These are phyloP conservation scores for Scutellaria minor DNA, from an alignment of 257 asterid species.

Conservation along the genomic window DNA sequence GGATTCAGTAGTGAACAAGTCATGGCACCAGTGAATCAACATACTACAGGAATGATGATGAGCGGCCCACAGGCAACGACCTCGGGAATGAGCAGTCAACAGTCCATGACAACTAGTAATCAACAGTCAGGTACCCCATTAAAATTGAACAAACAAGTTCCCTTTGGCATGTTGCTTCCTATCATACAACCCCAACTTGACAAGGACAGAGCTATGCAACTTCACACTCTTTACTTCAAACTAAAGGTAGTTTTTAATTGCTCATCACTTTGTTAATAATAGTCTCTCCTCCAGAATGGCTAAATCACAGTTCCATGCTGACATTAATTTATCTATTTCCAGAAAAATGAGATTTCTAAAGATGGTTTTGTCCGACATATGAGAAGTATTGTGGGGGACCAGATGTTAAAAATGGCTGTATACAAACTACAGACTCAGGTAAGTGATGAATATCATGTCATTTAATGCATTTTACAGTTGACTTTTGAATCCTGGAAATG, in stretches of 20 bases:
- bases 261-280: constrained; percentile 29
- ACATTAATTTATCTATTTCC: constrained; percentile 36
- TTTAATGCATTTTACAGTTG: constrained; percentile 20
- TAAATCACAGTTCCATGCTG: constrained; percentile 30
- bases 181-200: constrained; percentile 88
- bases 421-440: constrained; percentile 82
- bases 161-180: constrained; percentile 90
- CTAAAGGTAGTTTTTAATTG: constrained; percentile 62
- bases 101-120: constrained; percentile 35
- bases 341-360: constrained; percentile 89
- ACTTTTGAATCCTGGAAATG: constrained; percentile 16
- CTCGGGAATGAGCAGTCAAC: constrained; percentile 50
- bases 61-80: constrained; percentile 44
- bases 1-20: constrained; percentile 42
- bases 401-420: constrained; percentile 92
- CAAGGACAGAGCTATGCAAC: constrained; percentile 90
- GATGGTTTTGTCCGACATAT: constrained; percentile 78
- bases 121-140: constrained; percentile 46
- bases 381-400: constrained; percentile 93
- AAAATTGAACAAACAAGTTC: constrained; percentile 84
- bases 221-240: constrained; percentile 66
- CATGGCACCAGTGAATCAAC: constrained; percentile 41
- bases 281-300: constrained; percentile 25
- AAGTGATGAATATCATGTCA: constrained; percentile 31
- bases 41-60: constrained; percentile 42